These are phyloP conservation scores for Solanum piurae DNA, from an alignment of 257 asterid genomes.

Conservation along the genomic window DNA sequence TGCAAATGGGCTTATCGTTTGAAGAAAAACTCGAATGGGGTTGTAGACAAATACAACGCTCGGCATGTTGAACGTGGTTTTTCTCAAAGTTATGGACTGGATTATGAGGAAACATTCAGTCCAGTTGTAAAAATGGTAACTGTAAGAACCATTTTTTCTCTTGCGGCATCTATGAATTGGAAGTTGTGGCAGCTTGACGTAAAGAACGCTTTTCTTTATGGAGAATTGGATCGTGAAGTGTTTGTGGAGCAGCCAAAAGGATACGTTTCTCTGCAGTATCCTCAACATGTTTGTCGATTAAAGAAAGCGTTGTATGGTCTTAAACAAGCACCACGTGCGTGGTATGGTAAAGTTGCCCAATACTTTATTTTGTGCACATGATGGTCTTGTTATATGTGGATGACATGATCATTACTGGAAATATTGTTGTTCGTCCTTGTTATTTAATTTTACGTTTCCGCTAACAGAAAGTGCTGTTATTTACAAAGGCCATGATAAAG, in stretches of 20 bases:
- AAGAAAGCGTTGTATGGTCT: background rate
- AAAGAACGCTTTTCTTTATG: background rate
- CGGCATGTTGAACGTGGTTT: slow-evolving; percentile 1
- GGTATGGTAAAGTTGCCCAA: background rate
- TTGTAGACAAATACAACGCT: background rate
- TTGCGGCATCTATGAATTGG: background rate
- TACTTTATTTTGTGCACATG: background rate
- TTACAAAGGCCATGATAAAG: background rate
- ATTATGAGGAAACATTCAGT: slow-evolving; percentile 10
- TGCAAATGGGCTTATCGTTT: background rate
- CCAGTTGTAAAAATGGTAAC: slow-evolving; percentile 1
- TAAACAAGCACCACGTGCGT: too few relatives aligned
- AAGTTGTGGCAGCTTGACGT: background rate
- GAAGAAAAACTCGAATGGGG: background rate
- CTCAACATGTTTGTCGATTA: background rate
- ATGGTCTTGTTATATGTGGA: background rate
- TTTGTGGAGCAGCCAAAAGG: background rate
- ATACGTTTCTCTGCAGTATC: background rate
- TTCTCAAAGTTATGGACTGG: slow-evolving; percentile 1
- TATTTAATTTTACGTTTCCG: too few relatives aligned
- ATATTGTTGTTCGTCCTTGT: background rate
- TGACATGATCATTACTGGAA: background rate
- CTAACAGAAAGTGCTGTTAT: background rate
- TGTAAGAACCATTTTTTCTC: background rate
- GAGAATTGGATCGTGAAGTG: background rate